Evolutionary conservation across 2,329 filamentous ascomycete species (phyloP), one percentile per base, ranked within the genome.

Genomic region (Pleoardoris graminearum): DNA sequence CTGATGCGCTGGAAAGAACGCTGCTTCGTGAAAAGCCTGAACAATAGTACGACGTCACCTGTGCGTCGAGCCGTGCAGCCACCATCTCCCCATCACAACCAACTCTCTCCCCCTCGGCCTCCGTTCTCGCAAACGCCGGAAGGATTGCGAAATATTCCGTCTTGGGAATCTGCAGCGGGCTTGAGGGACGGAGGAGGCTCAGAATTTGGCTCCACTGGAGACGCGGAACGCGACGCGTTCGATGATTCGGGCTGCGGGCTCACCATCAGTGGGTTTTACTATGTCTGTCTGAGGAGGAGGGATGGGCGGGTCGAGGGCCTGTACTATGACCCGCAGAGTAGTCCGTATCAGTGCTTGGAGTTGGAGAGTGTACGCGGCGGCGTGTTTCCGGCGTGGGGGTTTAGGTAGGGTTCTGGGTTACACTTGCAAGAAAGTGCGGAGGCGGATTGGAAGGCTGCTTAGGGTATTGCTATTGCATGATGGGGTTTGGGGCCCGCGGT

Each of bases 1-100:
- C 74, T 82, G 41, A 82, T 83, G 80, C 74, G 80, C 23, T 82
- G 80, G 80, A 83, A 83, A 63, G 80, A 80, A 63, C 72, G 75
- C 12, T 80, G 77, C 58, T 80, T 80, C 53, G 75, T 80, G 35
- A 72, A 70, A 45, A 64, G 63, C 4, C 59, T 71, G 8, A 61
- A 63, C 23, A 49, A 53, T 17, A 59, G 56, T 21, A 64, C 55
- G 32, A 36, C 51, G 12, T 43, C 59, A 32, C 58, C 60, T 14
- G 39, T 59, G 29, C 54, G 55, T n/a, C 51, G 65, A 5, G 53
- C 57, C 33, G 60, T 3, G 46, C 45, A 8, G 49, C 57, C 19
- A 27, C 10, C 25, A n/a, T n/a, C 25, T 27, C 25, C 25, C 25
- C 6, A 27, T 10, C 25, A 27, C 6, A 27, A 27, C n/a, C n/a